Evolutionary conservation across 1,139 yeast genomes (phyloP).

Genomic region (Candida sojae): DNA sequence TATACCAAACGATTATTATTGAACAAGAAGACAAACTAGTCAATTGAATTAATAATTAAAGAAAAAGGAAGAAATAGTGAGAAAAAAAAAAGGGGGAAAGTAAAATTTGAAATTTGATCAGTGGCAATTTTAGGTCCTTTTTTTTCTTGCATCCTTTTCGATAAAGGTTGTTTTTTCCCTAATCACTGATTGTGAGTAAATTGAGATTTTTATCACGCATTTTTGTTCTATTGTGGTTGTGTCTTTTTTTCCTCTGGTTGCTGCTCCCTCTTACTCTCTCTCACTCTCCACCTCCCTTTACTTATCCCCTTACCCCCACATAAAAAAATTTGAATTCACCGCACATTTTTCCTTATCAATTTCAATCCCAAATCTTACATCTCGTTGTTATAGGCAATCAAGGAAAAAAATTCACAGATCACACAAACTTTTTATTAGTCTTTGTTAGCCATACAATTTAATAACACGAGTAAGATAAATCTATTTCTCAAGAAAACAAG

Average conservation of each 20-base stretch:
- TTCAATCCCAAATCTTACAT: too few relatives aligned
- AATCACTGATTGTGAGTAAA: background rate
- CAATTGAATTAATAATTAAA: background rate
- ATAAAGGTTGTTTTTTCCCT: slow-evolving; percentile 3
- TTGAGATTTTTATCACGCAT: slow-evolving; percentile 1
- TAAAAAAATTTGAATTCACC: too few relatives aligned
- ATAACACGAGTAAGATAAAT: too few relatives aligned
- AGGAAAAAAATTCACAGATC: too few relatives aligned
- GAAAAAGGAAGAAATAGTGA: background rate
- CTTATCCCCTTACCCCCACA: too few relatives aligned
- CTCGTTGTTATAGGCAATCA: too few relatives aligned
- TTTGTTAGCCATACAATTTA: too few relatives aligned
- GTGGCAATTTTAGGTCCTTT: background rate
- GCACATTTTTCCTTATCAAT: too few relatives aligned
- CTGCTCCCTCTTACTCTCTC: background rate
- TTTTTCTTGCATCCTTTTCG: too few relatives aligned
- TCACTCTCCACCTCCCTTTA: background rate
- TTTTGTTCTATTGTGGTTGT: background rate
- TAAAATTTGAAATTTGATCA: background rate
- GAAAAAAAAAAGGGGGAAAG: background rate
- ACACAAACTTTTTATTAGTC: too few relatives aligned
- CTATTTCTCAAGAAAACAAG: too few relatives aligned
- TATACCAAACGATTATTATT: background rate
- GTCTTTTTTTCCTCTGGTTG: too few relatives aligned
- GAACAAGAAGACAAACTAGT: background rate